Percentiles rank a stretch among this genome's conserved stretches.
Conservation (phyloP, 257 asterid genomes). For the Solanum tarapatanum region DNA sequence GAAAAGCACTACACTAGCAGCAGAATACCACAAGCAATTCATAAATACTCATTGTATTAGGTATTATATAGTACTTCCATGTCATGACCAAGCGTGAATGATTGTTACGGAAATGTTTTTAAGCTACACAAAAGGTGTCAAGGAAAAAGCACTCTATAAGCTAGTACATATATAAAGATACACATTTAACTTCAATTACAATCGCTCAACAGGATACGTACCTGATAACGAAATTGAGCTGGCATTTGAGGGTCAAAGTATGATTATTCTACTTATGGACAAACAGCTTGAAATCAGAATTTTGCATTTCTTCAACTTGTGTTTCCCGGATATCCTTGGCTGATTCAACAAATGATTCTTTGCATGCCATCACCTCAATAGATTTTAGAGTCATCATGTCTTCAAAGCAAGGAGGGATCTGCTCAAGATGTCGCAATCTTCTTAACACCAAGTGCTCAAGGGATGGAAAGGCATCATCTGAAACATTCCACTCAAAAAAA, state of each 20-base stretch:
- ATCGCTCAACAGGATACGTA: not conserved
- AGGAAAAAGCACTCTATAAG: not conserved
- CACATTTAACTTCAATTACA: not conserved
- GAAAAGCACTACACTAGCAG: no score
- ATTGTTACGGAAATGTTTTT: not conserved
- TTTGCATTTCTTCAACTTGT: not conserved
- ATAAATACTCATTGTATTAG: no score
- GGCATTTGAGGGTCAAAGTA: not conserved
- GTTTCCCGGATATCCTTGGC: not conserved
- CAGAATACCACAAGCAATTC: no score
- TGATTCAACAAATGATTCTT: not conserved
- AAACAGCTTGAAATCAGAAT: not conserved
- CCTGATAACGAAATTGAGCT: not conserved
- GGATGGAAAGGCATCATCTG: not conserved
- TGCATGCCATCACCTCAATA: not conserved
- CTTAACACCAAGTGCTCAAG: not conserved
- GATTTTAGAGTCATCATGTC: not conserved
- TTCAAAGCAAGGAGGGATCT: not conserved
- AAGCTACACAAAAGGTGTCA: not conserved
- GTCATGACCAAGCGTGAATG: not conserved
- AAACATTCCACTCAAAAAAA: not conserved
- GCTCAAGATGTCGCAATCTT: not conserved
- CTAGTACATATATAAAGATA: not conserved
- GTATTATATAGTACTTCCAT: no score
- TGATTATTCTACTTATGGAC: not conserved